A percentile compares a stretch with the other conserved stretches of the same genome.
These are phyloP conservation scores for Candida quercuum DNA, from an alignment of 805 yeast genomes.

Conservation along the genomic window DNA sequence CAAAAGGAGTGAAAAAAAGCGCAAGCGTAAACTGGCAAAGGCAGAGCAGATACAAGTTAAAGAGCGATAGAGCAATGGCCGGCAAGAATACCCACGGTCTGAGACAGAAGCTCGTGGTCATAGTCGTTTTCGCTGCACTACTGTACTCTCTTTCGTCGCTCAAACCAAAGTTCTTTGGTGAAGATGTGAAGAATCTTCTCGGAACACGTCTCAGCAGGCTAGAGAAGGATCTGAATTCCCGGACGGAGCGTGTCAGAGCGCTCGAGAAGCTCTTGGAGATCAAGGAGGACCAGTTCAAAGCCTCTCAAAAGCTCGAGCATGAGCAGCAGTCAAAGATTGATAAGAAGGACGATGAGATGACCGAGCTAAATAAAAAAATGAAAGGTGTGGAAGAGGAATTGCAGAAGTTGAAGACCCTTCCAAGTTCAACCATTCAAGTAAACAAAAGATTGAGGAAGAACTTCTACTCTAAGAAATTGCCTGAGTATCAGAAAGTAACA, in stretches of 20 bases:
- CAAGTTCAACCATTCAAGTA: conserved; percentile 1
- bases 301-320: neutral
- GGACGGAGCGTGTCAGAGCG: too few species aligned
- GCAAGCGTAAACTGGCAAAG: too few species aligned
- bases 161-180: neutral
- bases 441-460: conserved; percentile 7
- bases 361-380: neutral
- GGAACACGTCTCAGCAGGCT: neutral
- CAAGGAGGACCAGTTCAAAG: neutral
- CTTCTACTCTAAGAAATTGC: neutral
- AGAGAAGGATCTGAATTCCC: neutral
- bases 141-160: neutral
- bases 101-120: neutral
- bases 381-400: neutral
- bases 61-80: too few species aligned
- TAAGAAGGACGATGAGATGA: neutral
- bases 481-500: conserved; percentile 10
- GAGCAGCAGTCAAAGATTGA: neutral
- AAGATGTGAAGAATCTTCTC: neutral
- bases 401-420: neutral
- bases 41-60: too few species aligned
- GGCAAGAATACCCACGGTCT: too few species aligned
- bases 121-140: neutral
- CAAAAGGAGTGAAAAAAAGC: too few species aligned
- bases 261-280: too few species aligned